phyloP scores from a whole-genome alignment of 306 rosid genomes.

The Gillenia trifoliata region DNA sequence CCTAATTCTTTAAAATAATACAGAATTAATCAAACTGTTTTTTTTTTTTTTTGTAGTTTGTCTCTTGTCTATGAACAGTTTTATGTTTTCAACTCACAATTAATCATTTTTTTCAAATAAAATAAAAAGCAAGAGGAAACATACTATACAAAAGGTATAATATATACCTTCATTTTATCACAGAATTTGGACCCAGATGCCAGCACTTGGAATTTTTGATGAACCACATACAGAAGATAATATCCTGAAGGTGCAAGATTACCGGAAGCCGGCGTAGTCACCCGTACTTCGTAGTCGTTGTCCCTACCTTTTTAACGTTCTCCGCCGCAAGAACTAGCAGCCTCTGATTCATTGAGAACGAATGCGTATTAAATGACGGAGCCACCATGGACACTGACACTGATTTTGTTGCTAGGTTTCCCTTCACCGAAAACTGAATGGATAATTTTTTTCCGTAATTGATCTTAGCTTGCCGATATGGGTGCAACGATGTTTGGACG shows the following conservation, averaged over 20 bases:
- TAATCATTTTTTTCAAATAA: no score
- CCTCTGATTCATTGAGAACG: conserved; percentile 78
- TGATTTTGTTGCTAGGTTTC: neutral
- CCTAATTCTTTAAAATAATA: no score
- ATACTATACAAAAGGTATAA: neutral
- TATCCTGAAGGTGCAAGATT: conserved; percentile 65
- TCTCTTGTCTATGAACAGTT: no score
- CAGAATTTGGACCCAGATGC: conserved; percentile 57
- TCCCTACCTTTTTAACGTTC: conserved; percentile 18
- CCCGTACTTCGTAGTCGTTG: conserved; percentile 25
- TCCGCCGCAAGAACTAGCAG: conserved; percentile 34
- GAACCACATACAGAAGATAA: conserved; percentile 57
- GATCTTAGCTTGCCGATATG: conserved; percentile 1
- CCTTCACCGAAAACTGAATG: conserved; percentile 17
- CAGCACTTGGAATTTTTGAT: conserved; percentile 60
- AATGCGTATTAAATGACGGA: conserved; percentile 75
- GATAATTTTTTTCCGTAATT: conserved; percentile 12
- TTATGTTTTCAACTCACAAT: no score
- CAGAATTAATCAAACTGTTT: no score
- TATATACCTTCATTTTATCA: conserved; percentile 6
- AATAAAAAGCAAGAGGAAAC: no score
- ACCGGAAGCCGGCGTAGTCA: conserved; percentile 39
- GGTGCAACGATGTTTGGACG: conserved; percentile 28
- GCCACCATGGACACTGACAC: conserved; percentile 47
- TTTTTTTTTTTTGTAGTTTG: no score